Evolutionary conservation across 768 basidiomycete genomes (phyloP).

Genomic region (Cystofilobasidium bisporidii): DNA sequence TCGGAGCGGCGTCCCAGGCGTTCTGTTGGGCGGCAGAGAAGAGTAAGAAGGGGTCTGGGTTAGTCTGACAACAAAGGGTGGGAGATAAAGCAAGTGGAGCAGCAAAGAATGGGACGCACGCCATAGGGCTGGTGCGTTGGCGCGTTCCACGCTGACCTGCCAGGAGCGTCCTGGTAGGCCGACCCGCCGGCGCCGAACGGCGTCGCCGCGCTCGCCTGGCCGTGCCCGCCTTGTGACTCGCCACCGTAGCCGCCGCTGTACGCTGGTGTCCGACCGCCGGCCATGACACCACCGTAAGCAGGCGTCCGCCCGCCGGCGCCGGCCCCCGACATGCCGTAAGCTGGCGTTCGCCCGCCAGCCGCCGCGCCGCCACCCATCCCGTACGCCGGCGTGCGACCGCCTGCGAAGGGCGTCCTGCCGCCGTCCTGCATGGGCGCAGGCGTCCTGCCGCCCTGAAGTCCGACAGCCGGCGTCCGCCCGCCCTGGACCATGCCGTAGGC

Average conservation of each 20-base stretch:
- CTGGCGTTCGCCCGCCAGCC: slow-evolving; percentile 47
- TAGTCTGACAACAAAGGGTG: slow-evolving; percentile 29
- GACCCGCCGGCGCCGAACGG: slow-evolving; percentile 25
- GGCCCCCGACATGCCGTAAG: slow-evolving; percentile 1
- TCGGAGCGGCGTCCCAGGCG: slow-evolving; percentile 45
- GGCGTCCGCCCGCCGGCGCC: slow-evolving; percentile 24
- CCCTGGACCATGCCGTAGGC: slow-evolving; percentile 33
- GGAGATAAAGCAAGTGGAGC: not conserved
- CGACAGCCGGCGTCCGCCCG: slow-evolving; percentile 15
- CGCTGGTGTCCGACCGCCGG: slow-evolving; percentile 29
- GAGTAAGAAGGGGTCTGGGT: slow-evolving; percentile 28
- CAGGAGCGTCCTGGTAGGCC: slow-evolving; percentile 6
- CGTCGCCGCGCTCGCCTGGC: not conserved
- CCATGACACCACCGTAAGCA: slow-evolving; percentile 6
- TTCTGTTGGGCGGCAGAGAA: slow-evolving; percentile 31
- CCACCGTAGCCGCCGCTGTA: slow-evolving; percentile 32
- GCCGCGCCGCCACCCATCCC: slow-evolving; percentile 17
- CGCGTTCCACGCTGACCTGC: not conserved
- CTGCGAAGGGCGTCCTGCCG: slow-evolving; percentile 16
- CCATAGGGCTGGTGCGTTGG: slow-evolving; percentile 18
- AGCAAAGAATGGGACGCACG: slow-evolving; percentile 25
- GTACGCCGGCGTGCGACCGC: slow-evolving; percentile 27
- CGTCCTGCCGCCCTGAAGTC: slow-evolving; percentile 22
- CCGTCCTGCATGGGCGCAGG: slow-evolving; percentile 22
- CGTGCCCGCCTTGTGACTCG: not conserved